phyloP scores from a whole-genome alignment of 139 green algal species.

The Limnomonas spitsbergensis region DNA sequence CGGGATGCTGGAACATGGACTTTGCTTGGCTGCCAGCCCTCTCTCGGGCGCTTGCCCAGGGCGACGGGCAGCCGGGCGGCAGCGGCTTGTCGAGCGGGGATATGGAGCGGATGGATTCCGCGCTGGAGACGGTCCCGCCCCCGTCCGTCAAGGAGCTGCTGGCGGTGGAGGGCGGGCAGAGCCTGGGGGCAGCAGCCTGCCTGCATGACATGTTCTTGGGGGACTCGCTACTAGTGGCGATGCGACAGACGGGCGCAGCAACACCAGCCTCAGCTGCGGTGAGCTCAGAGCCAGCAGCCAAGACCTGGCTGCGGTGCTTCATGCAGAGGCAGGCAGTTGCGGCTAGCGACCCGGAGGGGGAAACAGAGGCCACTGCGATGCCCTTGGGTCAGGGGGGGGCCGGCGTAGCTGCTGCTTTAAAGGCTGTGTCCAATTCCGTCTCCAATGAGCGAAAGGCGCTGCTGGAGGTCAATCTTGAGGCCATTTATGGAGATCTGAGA shows the following conservation, averaged over 20 bases:
- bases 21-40: conserved; percentile 13
- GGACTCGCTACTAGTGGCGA: background rate
- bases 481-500: conserved; percentile 15
- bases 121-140: background rate
- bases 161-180: background rate
- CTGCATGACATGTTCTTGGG: conserved; percentile 13
- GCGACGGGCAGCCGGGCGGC: background rate
- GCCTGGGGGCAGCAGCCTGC: background rate
- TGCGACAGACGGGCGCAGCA: background rate
- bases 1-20: background rate
- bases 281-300: background rate
- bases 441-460: background rate
- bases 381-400: background rate
- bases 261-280: background rate
- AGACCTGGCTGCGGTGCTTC: background rate
- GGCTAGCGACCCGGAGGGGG: background rate
- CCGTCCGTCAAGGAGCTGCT: background rate
- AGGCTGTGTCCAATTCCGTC: background rate
- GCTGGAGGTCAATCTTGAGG: conserved; percentile 3
- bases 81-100: background rate
- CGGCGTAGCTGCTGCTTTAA: background rate
- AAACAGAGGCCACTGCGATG: background rate
- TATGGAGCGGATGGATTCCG: background rate
- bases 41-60: background rate
- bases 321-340: background rate